These are phyloP conservation scores for Blastobotrys elegans DNA, from an alignment of 1,139 yeast species.

Conservation along the genomic window DNA sequence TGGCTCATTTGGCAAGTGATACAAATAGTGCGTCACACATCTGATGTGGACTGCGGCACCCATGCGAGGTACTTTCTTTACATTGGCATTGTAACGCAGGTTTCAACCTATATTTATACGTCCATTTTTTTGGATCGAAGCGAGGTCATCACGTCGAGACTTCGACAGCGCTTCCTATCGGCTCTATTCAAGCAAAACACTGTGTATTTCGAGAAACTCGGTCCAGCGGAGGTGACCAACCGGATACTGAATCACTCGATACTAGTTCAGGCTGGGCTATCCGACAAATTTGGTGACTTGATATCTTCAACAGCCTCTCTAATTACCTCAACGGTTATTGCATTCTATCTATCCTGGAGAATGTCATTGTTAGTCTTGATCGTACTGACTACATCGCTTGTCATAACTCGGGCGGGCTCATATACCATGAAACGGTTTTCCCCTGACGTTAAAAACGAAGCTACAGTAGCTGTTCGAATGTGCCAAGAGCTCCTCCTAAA, in stretches of 20 bases:
- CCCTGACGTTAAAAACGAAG: not conserved
- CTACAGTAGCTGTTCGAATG: not conserved
- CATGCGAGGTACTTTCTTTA: not conserved
- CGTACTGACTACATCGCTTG: not conserved
- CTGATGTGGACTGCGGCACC: not conserved
- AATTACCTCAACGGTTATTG: not conserved
- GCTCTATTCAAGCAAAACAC: slow-evolving; percentile 2
- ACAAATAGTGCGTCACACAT: not conserved
- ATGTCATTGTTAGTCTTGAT: not conserved
- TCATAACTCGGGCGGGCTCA: not conserved
- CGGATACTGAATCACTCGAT: not conserved
- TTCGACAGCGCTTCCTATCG: not conserved
- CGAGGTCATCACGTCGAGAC: slow-evolving; percentile 1
- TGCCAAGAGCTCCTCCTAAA: not conserved
- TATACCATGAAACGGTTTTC: too few relatives aligned
- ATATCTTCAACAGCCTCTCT: not conserved
- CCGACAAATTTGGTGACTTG: not conserved
- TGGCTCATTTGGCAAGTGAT: not conserved
- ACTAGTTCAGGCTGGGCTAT: not conserved
- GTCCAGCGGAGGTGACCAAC: not conserved
- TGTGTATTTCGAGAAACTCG: not conserved
- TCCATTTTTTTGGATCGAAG: slow-evolving; percentile 2
- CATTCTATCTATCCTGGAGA: slow-evolving; percentile 1
- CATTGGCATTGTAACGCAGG: not conserved
- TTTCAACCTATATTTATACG: slow-evolving; percentile 1